Conservation (phyloP, 1,284 basidiomycete genomes). For the Irpex rosettiformis region DNA sequence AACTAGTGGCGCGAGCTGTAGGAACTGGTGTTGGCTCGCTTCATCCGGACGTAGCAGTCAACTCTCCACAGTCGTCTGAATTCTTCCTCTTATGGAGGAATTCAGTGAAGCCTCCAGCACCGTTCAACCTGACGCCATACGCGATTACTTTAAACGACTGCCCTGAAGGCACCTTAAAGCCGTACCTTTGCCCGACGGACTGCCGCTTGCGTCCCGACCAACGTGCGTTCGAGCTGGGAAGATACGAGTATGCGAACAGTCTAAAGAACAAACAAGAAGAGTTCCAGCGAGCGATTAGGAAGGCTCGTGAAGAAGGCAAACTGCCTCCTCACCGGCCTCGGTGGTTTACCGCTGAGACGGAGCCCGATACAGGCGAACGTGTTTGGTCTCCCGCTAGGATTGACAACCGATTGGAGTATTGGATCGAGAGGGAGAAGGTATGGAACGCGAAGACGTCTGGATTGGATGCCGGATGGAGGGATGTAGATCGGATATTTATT, state of each 20-base stretch:
- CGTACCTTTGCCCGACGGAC: constrained; percentile 87
- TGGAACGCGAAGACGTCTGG: constrained; percentile 42
- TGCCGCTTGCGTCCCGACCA: constrained; percentile 94
- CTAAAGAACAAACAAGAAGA: constrained; percentile 90
- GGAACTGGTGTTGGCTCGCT: constrained; percentile 65
- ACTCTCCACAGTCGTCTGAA: constrained; percentile 38
- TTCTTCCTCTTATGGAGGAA: constrained; percentile 92
- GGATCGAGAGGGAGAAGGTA: constrained; percentile 73
- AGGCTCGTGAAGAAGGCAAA: constrained; percentile 75
- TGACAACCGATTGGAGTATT: constrained; percentile 71
- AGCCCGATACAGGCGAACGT: constrained; percentile 83
- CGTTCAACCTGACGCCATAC: constrained; percentile 95
- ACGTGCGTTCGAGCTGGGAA: constrained; percentile 91
- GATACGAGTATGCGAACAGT: constrained; percentile 87
- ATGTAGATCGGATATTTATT: constrained; percentile 81
- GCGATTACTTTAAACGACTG: constrained; percentile 90
- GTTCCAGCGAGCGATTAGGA: constrained; percentile 77
- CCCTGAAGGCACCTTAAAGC: constrained; percentile 61
- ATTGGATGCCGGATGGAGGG: constrained; percentile 50
- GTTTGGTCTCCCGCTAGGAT: constrained; percentile 74
- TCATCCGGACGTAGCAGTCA: constrained; percentile 68
- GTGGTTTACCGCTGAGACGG: constrained; percentile 78
- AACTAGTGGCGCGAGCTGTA: constrained; percentile 83
- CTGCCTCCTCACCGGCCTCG: constrained; percentile 75
- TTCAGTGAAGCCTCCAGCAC: constrained; percentile 78